These are phyloP conservation scores for Echeveria elegans DNA, from an alignment of 164 flowering plant species.

Conservation along the genomic window DNA sequence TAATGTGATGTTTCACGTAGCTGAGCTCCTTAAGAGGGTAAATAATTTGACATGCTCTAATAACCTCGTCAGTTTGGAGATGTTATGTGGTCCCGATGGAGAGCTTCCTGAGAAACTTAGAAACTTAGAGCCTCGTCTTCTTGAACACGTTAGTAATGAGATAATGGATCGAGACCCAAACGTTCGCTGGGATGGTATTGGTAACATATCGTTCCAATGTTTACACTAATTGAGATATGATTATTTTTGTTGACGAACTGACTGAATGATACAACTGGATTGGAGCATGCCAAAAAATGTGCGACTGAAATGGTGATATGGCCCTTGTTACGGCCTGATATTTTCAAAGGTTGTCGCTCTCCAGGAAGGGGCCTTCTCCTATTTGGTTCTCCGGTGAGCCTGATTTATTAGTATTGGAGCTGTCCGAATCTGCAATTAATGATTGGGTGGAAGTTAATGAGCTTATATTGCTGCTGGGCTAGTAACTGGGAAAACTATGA, in stretches of 20 bases:
- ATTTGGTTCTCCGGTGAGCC: conserved; percentile 96
- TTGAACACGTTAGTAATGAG: conserved; percentile 97
- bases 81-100: conserved; percentile 94
- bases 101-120: conserved; percentile 95
- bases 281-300: conserved; percentile 98
- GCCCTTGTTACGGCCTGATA: conserved; percentile 97
- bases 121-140: conserved; percentile 91
- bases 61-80: conserved; percentile 53
- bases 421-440: conserved; percentile 5
- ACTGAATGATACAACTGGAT: conserved; percentile 55
- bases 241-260: background rate
- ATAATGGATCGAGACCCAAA: conserved; percentile 96
- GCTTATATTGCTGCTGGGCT: conserved; percentile 17
- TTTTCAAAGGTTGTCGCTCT: conserved; percentile 96
- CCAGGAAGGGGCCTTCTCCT: conserved; percentile 99
- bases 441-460: background rate
- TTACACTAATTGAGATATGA: background rate
- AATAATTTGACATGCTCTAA: conserved; percentile 10
- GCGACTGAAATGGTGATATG: conserved; percentile 99
- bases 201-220: too few relatives aligned
- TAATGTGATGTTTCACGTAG: too few relatives aligned
- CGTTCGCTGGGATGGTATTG: conserved; percentile 98
- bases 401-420: background rate
- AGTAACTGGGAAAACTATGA: conserved; percentile 99
- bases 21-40: too few relatives aligned